phyloP scores from a whole-genome alignment of 1,284 basidiomycete species.

The Moniliella sp. region DNA sequence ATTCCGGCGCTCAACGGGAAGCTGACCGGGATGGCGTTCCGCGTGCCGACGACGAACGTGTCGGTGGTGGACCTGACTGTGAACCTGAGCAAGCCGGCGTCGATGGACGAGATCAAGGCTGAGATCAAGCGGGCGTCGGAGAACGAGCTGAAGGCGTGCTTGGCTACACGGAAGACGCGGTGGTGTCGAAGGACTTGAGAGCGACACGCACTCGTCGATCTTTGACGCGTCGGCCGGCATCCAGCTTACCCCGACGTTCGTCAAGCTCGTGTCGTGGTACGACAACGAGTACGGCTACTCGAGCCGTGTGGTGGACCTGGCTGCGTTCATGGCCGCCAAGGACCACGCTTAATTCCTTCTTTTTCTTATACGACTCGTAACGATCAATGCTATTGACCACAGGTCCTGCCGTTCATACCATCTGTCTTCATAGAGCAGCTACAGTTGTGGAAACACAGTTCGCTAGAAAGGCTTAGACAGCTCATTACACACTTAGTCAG shows the following conservation, averaged over 20 bases:
- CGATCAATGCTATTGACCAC: no score
- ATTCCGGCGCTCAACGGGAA: conserved; percentile 92
- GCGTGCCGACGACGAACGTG: conserved; percentile 89
- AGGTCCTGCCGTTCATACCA: no score
- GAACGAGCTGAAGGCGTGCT: conserved; percentile 52
- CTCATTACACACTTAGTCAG: no score
- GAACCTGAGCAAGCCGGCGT: conserved; percentile 58
- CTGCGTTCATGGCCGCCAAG: conserved; percentile 56
- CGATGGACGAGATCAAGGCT: conserved; percentile 78
- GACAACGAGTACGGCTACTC: conserved; percentile 87
- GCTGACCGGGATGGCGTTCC: conserved; percentile 81
- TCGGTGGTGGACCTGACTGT: conserved; percentile 86
- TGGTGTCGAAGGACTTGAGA: no score
- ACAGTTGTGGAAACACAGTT: no score
- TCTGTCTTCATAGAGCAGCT: no score
- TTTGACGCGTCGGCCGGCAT: conserved; percentile 77
- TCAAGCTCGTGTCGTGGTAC: conserved; percentile 76
- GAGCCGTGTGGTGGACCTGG: conserved; percentile 71
- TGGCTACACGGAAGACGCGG: conserved; percentile 76
- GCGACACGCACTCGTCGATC: conserved; percentile 45
- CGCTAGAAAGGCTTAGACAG: no score
- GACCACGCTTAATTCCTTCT: no score
- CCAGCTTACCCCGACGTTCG: conserved; percentile 71
- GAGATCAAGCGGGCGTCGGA: conserved; percentile 63
- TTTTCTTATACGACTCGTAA: no score